Evolutionary conservation across 106 monocot genomes (phyloP).

Genomic region (Chionographis japonica): DNA sequence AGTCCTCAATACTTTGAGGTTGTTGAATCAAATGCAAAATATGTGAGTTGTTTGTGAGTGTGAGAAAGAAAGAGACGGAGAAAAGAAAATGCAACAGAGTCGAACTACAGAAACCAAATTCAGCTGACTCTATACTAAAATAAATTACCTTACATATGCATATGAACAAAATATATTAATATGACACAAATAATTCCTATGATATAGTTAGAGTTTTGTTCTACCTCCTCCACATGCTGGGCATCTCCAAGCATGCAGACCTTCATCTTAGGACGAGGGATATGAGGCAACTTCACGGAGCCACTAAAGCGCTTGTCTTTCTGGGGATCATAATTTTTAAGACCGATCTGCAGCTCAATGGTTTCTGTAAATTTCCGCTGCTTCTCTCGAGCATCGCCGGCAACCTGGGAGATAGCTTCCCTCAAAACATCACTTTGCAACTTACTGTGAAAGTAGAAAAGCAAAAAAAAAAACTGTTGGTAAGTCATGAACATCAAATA

Average conservation of each 20-base stretch:
- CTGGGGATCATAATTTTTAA: conserved; percentile 63
- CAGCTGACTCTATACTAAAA: too few relatives aligned
- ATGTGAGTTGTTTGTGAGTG: too few relatives aligned
- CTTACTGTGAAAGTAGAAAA: conserved; percentile 30
- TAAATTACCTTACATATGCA: too few relatives aligned
- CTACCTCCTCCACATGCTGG: conserved; percentile 64
- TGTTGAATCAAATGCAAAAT: too few relatives aligned
- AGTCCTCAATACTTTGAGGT: too few relatives aligned
- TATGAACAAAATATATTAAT: too few relatives aligned
- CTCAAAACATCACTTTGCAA: conserved; percentile 45
- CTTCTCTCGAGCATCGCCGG: conserved; percentile 22
- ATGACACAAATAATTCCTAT: too few relatives aligned
- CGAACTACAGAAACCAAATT: too few relatives aligned
- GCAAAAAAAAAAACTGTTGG: not conserved
- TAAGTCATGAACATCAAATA: not conserved
- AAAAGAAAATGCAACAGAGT: too few relatives aligned
- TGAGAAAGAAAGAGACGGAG: too few relatives aligned
- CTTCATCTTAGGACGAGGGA: conserved; percentile 67
- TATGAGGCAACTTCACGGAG: conserved; percentile 58
- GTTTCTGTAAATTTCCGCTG: conserved; percentile 44
- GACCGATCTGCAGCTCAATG: conserved; percentile 55
- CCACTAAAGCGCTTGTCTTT: conserved; percentile 77
- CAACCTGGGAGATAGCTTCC: conserved; percentile 38
- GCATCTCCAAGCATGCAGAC: conserved; percentile 76
- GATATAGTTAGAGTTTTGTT: not conserved